Evolutionary conservation across 176 grass and related monocot genomes (phyloP).

Genomic region (Miscanthus lutarioriparius): DNA sequence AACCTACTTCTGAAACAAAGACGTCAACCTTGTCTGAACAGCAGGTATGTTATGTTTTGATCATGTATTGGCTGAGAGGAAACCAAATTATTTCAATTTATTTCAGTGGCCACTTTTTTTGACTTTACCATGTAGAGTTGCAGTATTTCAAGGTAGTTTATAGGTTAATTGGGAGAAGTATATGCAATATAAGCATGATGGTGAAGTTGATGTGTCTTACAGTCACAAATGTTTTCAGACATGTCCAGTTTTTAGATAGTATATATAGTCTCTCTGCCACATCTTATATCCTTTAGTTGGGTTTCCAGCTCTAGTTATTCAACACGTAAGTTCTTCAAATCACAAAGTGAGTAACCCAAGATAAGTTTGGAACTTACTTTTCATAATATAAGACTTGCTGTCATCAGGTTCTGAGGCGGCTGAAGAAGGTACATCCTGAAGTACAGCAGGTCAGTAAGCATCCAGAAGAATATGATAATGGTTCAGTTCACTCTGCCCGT

Average conservation of each 20-base stretch:
- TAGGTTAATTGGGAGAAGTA: neutral
- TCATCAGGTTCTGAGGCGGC: conserved; percentile 71
- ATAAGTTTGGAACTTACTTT: conserved; percentile 18
- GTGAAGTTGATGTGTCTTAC: neutral
- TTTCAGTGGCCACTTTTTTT: neutral
- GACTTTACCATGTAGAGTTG: neutral
- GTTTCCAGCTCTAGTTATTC: neutral
- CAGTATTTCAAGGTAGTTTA: neutral
- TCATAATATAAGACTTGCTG: conserved; percentile 4
- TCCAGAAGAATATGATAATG: conserved; percentile 27
- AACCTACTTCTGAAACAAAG: conserved; percentile 39
- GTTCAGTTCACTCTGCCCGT: conserved; percentile 3
- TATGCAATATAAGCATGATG: neutral
- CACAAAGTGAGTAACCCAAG: neutral
- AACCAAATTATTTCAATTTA: neutral
- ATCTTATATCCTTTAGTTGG: neutral
- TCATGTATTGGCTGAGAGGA: neutral
- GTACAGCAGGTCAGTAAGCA: conserved; percentile 19
- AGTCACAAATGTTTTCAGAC: neutral
- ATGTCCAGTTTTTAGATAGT: neutral
- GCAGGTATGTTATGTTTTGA: conserved; percentile 50
- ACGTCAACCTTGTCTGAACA: conserved; percentile 46
- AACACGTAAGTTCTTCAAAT: neutral
- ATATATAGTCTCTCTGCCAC: neutral
- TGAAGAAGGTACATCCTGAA: conserved; percentile 73